Evolutionary conservation across 257 asterid genomes (phyloP).

Genomic region (Voacanga thouarsii): DNA sequence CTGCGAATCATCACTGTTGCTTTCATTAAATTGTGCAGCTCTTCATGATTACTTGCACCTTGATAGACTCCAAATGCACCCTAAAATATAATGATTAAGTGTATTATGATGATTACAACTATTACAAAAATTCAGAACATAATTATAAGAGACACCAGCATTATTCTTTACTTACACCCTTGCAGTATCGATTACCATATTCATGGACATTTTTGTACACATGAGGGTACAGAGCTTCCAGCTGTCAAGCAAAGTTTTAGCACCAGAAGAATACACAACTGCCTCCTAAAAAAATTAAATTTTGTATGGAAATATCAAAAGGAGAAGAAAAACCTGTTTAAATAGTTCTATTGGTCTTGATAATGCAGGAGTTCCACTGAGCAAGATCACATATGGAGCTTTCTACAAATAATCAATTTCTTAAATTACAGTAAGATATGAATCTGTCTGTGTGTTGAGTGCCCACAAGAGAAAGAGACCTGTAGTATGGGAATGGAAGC

Average conservation of each 20-base stretch:
- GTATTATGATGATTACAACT: background rate
- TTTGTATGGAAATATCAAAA: slow-evolving; percentile 1
- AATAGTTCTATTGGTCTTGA: slow-evolving; percentile 90
- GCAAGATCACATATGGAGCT: slow-evolving; percentile 76
- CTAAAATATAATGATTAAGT: slow-evolving; percentile 30
- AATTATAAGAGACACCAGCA: background rate
- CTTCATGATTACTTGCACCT: slow-evolving; percentile 98
- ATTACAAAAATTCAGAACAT: slow-evolving; percentile 1
- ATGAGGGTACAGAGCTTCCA: slow-evolving; percentile 85
- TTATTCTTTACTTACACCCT: slow-evolving; percentile 67
- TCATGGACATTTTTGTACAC: slow-evolving; percentile 83
- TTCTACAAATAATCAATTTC: slow-evolving; percentile 45
- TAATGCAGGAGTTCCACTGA: slow-evolving; percentile 97
- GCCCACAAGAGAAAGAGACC: slow-evolving; percentile 41
- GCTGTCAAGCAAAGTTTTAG: slow-evolving; percentile 41
- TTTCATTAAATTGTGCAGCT: slow-evolving; percentile 92
- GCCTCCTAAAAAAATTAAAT: background rate
- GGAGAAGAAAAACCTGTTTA: slow-evolving; percentile 58
- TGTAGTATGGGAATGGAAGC: slow-evolving; percentile 82
- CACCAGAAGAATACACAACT: background rate
- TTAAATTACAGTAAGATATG: slow-evolving; percentile 7
- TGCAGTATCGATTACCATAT: slow-evolving; percentile 93
- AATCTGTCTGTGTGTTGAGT: background rate
- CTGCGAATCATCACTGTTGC: slow-evolving; percentile 92
- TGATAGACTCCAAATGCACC: slow-evolving; percentile 85